phyloP scores from a whole-genome alignment of 2,329 filamentous ascomycete species.

The Colletotrichum incanum region DNA sequence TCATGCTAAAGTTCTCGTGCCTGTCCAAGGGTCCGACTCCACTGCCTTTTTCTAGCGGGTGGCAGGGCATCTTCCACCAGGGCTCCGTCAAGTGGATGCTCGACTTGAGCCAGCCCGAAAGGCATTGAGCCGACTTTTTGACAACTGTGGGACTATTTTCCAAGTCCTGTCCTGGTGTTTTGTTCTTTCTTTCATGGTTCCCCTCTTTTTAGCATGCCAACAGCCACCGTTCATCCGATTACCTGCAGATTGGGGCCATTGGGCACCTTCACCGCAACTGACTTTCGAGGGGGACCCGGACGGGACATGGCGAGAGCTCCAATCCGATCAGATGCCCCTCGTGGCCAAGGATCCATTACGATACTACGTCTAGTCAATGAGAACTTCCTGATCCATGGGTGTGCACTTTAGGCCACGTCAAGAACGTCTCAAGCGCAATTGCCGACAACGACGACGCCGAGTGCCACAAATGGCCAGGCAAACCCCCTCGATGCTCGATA shows the following conservation, averaged over 20 bases:
- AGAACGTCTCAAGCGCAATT: slow-evolving; percentile 32
- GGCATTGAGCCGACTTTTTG: slow-evolving; percentile 11
- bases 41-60: slow-evolving; percentile 27
- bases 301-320: slow-evolving; percentile 30
- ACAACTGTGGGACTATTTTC: slow-evolving; percentile 3
- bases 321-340: slow-evolving; percentile 38
- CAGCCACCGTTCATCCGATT: slow-evolving; percentile 37
- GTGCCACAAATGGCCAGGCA: not conserved
- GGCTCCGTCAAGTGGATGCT: slow-evolving; percentile 21
- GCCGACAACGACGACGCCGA: slow-evolving; percentile 16
- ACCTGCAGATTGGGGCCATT: slow-evolving; percentile 39
- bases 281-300: slow-evolving; percentile 15
- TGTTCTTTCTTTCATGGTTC: slow-evolving; percentile 8
- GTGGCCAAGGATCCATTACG: slow-evolving; percentile 17
- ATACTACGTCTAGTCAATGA: slow-evolving; percentile 24
- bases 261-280: slow-evolving; percentile 43
- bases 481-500: not conserved
- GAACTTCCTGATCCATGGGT: slow-evolving; percentile 7
- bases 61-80: slow-evolving; percentile 26
- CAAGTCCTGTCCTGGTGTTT: slow-evolving; percentile 6
- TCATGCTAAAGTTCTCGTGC: slow-evolving; percentile 23
- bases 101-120: slow-evolving; percentile 28
- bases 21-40: slow-evolving; percentile 40
- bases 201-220: slow-evolving; percentile 32
- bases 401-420: not conserved